Conservation (phyloP, 345 rosid genomes). For the Viola odorata region DNA sequence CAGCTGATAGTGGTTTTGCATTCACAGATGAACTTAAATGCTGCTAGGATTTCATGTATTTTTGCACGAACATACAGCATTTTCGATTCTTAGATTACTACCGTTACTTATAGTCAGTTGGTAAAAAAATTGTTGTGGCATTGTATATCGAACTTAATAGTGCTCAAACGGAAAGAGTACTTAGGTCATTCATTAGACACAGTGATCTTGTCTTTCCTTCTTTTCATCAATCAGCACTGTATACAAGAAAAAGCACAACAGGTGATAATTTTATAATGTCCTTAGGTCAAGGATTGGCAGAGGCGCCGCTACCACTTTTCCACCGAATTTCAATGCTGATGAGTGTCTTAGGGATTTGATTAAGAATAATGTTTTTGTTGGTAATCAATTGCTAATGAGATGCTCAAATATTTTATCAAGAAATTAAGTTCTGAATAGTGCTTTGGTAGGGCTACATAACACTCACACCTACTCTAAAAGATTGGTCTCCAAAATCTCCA, state of each 20-base stretch:
- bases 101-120: no score
- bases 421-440: background rate
- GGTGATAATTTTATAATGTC: slow-evolving; percentile 1
- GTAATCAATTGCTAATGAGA: background rate
- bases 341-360: background rate
- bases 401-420: no score
- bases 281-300: slow-evolving; percentile 9
- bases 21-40: no score
- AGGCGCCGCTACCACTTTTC: slow-evolving; percentile 30
- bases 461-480: slow-evolving; percentile 10
- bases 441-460: background rate
- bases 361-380: background rate
- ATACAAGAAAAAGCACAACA: background rate
- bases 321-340: slow-evolving; percentile 11
- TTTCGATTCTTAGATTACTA: no score
- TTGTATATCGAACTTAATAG: no score
- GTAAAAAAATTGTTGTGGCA: no score
- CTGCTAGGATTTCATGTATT: background rate
- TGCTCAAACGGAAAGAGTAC: no score
- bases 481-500: background rate
- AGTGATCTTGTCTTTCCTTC: background rate
- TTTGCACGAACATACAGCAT: no score
- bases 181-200: no score
- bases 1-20: no score
- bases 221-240: background rate